Base-by-base conservation (phyloP, 345 rosid species). In the Ceriops decandra region DNA sequence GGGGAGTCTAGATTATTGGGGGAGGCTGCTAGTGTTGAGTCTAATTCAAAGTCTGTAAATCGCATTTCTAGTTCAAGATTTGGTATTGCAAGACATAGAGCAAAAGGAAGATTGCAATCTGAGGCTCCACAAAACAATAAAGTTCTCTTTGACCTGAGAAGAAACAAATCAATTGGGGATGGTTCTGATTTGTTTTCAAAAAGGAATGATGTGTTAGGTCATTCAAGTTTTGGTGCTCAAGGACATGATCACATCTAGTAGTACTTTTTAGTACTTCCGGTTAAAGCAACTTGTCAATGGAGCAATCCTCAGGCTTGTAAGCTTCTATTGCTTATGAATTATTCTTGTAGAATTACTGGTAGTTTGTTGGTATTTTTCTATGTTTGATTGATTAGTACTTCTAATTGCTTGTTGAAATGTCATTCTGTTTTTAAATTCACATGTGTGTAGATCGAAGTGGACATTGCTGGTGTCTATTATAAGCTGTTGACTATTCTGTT, bases 61-160 rank as follows among this genome's bases (percentile, higher is more conserved):
- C 80, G 73, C 26, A 66, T 51, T 46, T 75, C 57, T 52, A 74
- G 88, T 60, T 78, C 78, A 17, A 88, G 87, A 69, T 79, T 79
- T 26, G 69, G 72, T 33, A 80, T 86, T 68, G 71, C 68, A 66
- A 81, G 83, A 68, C 74, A 70, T 36, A 64, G 38, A 49, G 59
- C 52, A 49, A 74, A 62, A 58, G 78, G 70, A 73, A 72, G 74
- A 76, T 64, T 66, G 32, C 75, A 49, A 57, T 64, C 76, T 7
- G 60, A n/a, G 49, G 17, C 64, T 36, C 46, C 27, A 57, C 60
- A 52, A 30, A 69, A 66, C 30, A 72, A 51, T 19, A 78, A 75
- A 62, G 57, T 56, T 67, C 58, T 26, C 30, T 49, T 67, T 30
- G 42, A 5, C 63, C 33, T 52, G 62, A 76, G 74, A 67, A 57